Conservation (phyloP, 179 eudicot species). For the Sideroxylon spinosum region DNA sequence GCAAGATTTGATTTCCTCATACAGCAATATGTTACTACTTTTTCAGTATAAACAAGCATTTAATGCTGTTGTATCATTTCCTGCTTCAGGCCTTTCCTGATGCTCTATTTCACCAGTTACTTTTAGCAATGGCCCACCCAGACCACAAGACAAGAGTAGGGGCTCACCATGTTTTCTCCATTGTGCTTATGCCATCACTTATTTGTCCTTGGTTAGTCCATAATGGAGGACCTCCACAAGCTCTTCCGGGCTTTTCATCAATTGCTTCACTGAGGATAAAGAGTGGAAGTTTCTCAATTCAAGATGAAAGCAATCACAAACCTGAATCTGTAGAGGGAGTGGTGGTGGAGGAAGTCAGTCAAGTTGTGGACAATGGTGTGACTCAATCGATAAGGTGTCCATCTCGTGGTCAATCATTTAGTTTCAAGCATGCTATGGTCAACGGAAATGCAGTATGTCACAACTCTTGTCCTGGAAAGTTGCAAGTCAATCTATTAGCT, state of each 20-base stretch:
- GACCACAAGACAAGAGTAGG: conserved; percentile 78
- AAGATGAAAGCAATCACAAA: conserved; percentile 35
- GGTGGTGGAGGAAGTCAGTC: conserved; percentile 28
- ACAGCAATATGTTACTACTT: not conserved
- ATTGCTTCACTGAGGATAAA: conserved; percentile 20
- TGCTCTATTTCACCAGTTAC: conserved; percentile 87
- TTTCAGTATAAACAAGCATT: conserved; percentile 13
- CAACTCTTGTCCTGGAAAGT: not conserved
- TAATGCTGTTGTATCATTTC: conserved; percentile 18
- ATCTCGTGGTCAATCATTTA: conserved; percentile 34
- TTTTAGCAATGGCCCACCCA: conserved; percentile 82
- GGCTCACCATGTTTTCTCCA: conserved; percentile 70
- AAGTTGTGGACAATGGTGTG: conserved; percentile 23
- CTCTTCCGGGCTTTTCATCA: conserved; percentile 20
- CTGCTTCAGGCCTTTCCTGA: conserved; percentile 78
- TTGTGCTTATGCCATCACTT: conserved; percentile 78
- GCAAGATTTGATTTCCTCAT: conserved; percentile 26
- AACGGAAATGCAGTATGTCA: conserved; percentile 41
- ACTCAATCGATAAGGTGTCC: conserved; percentile 26
- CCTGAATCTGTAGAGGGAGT: conserved; percentile 17
- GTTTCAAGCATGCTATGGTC: conserved; percentile 54
- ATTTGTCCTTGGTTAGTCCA: conserved; percentile 46
- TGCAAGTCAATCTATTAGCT: not conserved
- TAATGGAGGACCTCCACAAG: conserved; percentile 19
- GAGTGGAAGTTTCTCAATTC: conserved; percentile 36